These are phyloP conservation scores for Yamadazyma trypodendri DNA, from an alignment of 1,139 yeast genomes.

Conservation along the genomic window DNA sequence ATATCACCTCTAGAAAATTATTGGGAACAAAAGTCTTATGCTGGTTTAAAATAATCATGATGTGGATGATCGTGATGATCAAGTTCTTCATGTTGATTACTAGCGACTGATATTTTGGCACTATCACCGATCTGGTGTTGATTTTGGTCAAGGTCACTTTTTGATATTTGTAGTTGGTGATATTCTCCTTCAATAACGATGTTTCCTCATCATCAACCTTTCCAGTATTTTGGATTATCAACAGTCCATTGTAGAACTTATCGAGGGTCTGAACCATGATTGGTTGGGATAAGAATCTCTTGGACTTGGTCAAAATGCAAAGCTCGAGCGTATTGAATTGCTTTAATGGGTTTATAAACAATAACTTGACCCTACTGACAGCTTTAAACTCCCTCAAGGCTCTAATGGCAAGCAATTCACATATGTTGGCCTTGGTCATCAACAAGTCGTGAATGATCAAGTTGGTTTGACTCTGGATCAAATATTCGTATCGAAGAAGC, in stretches of 20 bases:
- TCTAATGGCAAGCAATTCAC: slow-evolving; percentile 56
- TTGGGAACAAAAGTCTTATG: slow-evolving; percentile 15
- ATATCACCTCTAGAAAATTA: slow-evolving; percentile 21
- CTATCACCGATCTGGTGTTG: slow-evolving; percentile 31
- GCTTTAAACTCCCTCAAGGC: slow-evolving; percentile 51
- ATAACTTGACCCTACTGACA: slow-evolving; percentile 42
- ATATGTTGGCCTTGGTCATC: slow-evolving; percentile 51
- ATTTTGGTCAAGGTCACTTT: slow-evolving; percentile 31
- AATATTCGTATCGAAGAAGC: slow-evolving; percentile 41
- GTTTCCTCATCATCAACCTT: slow-evolving; percentile 28
- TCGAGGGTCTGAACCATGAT: slow-evolving; percentile 50
- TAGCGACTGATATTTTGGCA: slow-evolving; percentile 45
- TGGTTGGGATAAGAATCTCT: slow-evolving; percentile 56
- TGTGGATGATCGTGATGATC: slow-evolving; percentile 32
- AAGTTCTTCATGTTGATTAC: slow-evolving; percentile 39
- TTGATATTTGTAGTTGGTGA: slow-evolving; percentile 38
- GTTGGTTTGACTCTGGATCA: slow-evolving; percentile 49
- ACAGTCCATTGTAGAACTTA: slow-evolving; percentile 55
- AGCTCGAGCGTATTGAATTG: slow-evolving; percentile 53
- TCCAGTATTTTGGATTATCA: slow-evolving; percentile 24
- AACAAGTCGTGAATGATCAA: slow-evolving; percentile 50
- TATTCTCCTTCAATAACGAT: slow-evolving; percentile 19
- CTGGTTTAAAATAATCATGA: slow-evolving; percentile 30
- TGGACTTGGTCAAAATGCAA: slow-evolving; percentile 54
- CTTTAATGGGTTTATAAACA: slow-evolving; percentile 44